Evolutionary conservation across 2,329 filamentous ascomycete species (phyloP), one percentile per base, ranked within the genome.

Genomic region (Fusarium mangiferae): DNA sequence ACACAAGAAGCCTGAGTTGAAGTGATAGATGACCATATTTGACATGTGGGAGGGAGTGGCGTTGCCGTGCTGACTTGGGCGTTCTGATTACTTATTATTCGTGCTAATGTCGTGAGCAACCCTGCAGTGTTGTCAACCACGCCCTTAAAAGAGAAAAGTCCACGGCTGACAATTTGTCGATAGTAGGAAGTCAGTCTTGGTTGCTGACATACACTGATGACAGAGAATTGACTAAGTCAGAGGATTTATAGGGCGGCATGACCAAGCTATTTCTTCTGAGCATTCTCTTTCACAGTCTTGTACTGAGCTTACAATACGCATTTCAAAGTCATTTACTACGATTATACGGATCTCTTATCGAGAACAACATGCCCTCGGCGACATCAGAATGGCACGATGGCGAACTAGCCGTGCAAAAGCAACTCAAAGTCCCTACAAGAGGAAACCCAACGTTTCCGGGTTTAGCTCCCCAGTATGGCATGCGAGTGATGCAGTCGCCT

Each of bases 371-470:
- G 80, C 78, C 80, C 6, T 77, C 78, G 22, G 72, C 69, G 11
- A 71, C 76, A 33, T 78, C 76, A 26, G 74, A 75, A 51, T 94
- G 89, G 85, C 91, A 93, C 80, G 80, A 87, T 15, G 93, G 93
- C 75, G 93, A 96, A 81, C 78, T 85, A 46, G 85, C 87, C 55
- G 89, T 96, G 81, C 92, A 92, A 64, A 80, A 83, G 22, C 85
- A 91, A 10, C 87, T 95, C 65, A 86, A 84, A 39, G 85, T 91
- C 0, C 90, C 91, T 1, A 79, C 73, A 22, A 69, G 64, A 22
- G 85, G 89, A 54, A 95, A 96, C 77, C 93, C 94, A 0, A 95
- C 92, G 0, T 82, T 87, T 2, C 84, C 87, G 2, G 90, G 90
- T 60, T 86, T 96, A 3, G 90, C 90, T 1, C 85, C 86, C 10